Percentiles rank a stretch among this genome's conserved stretches.
phyloP scores from a whole-genome alignment of 768 basidiomycete genomes.

The Boletus fagicola region DNA sequence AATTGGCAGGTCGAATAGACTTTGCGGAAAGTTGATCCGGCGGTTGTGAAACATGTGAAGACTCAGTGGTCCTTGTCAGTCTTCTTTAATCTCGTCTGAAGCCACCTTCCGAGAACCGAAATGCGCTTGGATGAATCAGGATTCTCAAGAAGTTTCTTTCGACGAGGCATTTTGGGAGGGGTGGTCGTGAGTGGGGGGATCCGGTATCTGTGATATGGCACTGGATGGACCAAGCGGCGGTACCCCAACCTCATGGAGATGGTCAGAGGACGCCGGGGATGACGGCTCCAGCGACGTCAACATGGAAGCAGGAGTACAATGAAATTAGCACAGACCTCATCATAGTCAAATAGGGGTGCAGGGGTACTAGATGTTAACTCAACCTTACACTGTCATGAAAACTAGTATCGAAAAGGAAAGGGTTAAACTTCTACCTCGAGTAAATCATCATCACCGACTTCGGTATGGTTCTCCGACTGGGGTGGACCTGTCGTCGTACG shows the following conservation, averaged over 20 bases:
- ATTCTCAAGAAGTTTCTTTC: neutral
- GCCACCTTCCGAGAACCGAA: neutral
- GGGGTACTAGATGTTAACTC: neutral
- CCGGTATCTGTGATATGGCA: neutral
- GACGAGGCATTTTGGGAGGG: neutral
- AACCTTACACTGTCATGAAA: neutral
- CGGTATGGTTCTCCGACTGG: neutral
- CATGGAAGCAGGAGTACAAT: neutral
- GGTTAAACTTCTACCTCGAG: neutral
- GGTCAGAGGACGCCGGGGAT: neutral
- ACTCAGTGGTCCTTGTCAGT: neutral
- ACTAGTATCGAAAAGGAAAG: neutral
- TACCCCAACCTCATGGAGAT: neutral
- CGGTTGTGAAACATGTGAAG: neutral
- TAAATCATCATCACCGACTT: neutral
- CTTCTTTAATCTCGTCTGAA: neutral
- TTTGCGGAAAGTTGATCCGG: neutral
- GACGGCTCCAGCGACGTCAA: neutral
- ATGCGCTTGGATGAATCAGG: neutral
- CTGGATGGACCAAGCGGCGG: neutral
- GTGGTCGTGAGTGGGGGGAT: neutral
- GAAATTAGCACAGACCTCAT: neutral
- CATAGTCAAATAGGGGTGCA: neutral
- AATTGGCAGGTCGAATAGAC: neutral
- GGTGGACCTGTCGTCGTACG: too few relatives aligned